Percentiles rank a stretch among this genome's conserved stretches.
These are phyloP conservation scores for Mycosarcoma mackinlayi DNA, from an alignment of 1,284 basidiomycete genomes.

Conservation along the genomic window DNA sequence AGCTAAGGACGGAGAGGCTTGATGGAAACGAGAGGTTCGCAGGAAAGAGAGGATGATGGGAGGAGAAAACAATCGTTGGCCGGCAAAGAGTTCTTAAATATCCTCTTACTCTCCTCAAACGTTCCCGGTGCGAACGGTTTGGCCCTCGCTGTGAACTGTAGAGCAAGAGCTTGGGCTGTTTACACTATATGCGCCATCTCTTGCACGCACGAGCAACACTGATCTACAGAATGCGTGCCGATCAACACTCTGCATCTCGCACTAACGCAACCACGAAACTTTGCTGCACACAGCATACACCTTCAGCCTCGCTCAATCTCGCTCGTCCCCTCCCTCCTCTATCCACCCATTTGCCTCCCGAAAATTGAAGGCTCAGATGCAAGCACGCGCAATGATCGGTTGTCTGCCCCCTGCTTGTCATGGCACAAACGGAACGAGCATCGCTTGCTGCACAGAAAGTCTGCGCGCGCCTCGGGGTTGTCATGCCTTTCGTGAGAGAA, in stretches of 20 bases:
- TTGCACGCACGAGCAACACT: neutral
- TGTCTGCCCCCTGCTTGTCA: neutral
- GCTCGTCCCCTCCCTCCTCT: neutral
- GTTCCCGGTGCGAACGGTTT: neutral
- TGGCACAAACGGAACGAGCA: constrained; percentile 9
- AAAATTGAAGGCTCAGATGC: constrained; percentile 14
- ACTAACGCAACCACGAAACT: constrained; percentile 19
- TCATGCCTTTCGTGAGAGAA: neutral
- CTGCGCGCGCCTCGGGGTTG: neutral
- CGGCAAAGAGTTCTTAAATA: constrained; percentile 15
- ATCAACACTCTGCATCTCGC: constrained; percentile 26
- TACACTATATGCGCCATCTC: constrained; percentile 14
- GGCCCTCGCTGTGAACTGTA: neutral
- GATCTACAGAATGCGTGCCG: constrained; percentile 19
- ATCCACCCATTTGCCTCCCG: no score
- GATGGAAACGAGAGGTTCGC: no score
- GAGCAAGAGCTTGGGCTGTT: constrained; percentile 12
- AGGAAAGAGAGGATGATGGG: constrained; percentile 4
- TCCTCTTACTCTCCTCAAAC: neutral
- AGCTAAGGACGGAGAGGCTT: neutral
- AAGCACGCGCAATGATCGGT: constrained; percentile 6
- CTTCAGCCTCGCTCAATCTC: neutral
- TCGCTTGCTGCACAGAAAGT: constrained; percentile 7
- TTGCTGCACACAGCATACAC: constrained; percentile 45
- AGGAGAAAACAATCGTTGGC: neutral